Conservation (phyloP, 495 filamentous ascomycete species). For the Bathelium albidoporum region DNA sequence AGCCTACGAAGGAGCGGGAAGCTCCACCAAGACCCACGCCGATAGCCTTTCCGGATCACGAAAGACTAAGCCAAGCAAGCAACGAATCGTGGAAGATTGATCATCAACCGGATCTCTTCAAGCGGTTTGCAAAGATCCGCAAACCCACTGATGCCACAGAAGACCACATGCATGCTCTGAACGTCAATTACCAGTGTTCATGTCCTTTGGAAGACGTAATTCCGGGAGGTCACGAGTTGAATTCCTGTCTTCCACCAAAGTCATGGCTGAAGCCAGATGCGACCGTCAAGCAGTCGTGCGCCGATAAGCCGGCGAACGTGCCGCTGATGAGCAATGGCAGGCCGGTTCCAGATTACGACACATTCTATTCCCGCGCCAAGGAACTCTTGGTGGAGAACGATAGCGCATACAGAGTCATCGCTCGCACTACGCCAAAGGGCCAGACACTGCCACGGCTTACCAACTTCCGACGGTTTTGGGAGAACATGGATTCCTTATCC, state of each 20-base stretch:
- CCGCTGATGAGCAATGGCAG: slow-evolving; percentile 40
- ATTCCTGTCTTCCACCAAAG: slow-evolving; percentile 36
- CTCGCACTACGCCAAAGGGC: slow-evolving; percentile 34
- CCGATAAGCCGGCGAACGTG: slow-evolving; percentile 13
- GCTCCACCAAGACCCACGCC: slow-evolving; percentile 23
- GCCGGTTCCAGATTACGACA: slow-evolving; percentile 37
- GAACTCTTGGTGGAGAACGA: slow-evolving; percentile 49
- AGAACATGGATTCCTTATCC: slow-evolving; percentile 45
- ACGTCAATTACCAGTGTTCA: slow-evolving; percentile 38
- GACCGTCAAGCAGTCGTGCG: slow-evolving; percentile 5
- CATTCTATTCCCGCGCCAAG: slow-evolving; percentile 37
- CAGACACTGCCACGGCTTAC: slow-evolving; percentile 38
- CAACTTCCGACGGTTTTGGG: slow-evolving; percentile 52
- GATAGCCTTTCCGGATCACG: slow-evolving; percentile 24
- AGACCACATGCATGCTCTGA: slow-evolving; percentile 43
- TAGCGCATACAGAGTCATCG: slow-evolving; percentile 44
- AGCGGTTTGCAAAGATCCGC: slow-evolving; percentile 39
- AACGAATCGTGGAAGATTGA: slow-evolving; percentile 13
- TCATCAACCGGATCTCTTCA: slow-evolving; percentile 25
- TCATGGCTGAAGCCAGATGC: slow-evolving; percentile 33
- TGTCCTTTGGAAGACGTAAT: slow-evolving; percentile 39
- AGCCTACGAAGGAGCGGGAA: slow-evolving; percentile 25
- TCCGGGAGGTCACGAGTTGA: slow-evolving; percentile 30
- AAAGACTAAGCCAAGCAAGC: slow-evolving; percentile 6
- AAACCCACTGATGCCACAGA: slow-evolving; percentile 43